Base-by-base conservation (phyloP, 306 rosid genomes). In the Spatholobus suberectus region DNA sequence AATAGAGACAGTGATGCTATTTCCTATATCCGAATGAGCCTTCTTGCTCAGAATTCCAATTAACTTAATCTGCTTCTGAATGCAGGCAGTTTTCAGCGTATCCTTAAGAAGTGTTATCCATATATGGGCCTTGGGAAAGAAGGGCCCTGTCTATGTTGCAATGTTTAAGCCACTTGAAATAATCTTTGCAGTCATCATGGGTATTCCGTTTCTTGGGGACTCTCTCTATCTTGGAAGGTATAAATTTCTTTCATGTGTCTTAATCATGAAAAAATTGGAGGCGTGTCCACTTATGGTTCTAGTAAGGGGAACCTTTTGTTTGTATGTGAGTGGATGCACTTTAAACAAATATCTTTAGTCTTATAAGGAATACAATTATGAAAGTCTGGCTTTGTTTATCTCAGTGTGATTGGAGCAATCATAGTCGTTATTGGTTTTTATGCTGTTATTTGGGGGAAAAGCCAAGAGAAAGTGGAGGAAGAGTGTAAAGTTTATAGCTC, bases 371-470 rank as follows among this genome's bases (percentile, higher is more conserved):
- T 27, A 1, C 2, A 4, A 29, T 17, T 17, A 8, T 43, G 23
- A 24, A 47, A 8, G 7, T 14, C 1, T 70, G 54, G 1, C 2
- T 44, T 71, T 13, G 20, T 46, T 7, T 32, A 8, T 73, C 0
- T 65, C 75, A 82, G 80, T 84, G 73, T 73, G 37, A 21, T 84
- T 43, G 84, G 87, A 65, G 87, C 76, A 26, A 65, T 13, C 18
- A 44, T 66, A 14, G 43, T 79, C 27, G 84, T 57, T 9, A 8
- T 74, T 43, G 87, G 87, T 18, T 84, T 84, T 24, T 84, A 84
- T 59, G 81, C 46, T 18, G 84, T 80, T 24, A 20, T 84, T 18
- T 84, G 87, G 87, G 87, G 87, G 9, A 76, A 84, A 84, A 47
- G 78, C 12, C 73, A 46, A 55, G 81, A 66, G 38, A 34, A 35